Percentiles rank a stretch among this genome's conserved stretches.
Conservation (phyloP, 768 basidiomycete species). For the Lactifluus pinguis region DNA sequence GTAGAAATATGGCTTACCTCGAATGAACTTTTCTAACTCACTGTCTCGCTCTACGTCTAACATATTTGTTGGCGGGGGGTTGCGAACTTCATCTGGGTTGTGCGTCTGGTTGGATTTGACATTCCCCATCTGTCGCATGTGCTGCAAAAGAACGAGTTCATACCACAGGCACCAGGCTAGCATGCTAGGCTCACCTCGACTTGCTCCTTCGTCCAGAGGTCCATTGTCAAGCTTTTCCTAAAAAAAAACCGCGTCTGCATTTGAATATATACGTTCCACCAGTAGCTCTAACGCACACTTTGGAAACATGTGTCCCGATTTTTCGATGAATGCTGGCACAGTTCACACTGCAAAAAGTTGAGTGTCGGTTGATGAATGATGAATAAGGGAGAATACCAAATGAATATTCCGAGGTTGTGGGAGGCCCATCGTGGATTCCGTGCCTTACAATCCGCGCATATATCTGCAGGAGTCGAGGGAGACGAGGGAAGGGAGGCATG, state of each 20-base stretch:
- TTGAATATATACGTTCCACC: background rate
- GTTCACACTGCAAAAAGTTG: constrained; percentile 44
- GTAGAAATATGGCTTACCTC: constrained; percentile 42
- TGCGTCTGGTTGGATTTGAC: constrained; percentile 66
- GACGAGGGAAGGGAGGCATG: background rate
- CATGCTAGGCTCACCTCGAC: constrained; percentile 52
- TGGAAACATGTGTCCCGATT: constrained; percentile 87
- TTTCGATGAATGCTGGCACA: constrained; percentile 93
- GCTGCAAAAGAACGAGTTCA: constrained; percentile 33
- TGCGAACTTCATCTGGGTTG: constrained; percentile 73
- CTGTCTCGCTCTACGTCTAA: constrained; percentile 76
- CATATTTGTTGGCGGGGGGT: constrained; percentile 77
- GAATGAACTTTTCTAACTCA: constrained; percentile 86
- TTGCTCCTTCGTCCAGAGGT: constrained; percentile 83
- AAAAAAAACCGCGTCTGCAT: background rate
- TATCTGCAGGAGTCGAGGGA: constrained; percentile 38
- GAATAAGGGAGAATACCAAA: constrained; percentile 45
- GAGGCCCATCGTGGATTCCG: constrained; percentile 85
- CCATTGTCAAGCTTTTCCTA: constrained; percentile 86
- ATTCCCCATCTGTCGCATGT: constrained; percentile 78
- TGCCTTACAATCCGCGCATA: constrained; percentile 90
- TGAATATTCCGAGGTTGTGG: constrained; percentile 80
- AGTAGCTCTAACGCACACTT: constrained; percentile 59
- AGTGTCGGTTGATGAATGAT: constrained; percentile 2
- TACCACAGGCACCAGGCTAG: background rate